Evolutionary conservation across 805 yeast genomes (phyloP), one percentile per base, ranked within the genome.

Genomic region (Kuraishia piskuri): DNA sequence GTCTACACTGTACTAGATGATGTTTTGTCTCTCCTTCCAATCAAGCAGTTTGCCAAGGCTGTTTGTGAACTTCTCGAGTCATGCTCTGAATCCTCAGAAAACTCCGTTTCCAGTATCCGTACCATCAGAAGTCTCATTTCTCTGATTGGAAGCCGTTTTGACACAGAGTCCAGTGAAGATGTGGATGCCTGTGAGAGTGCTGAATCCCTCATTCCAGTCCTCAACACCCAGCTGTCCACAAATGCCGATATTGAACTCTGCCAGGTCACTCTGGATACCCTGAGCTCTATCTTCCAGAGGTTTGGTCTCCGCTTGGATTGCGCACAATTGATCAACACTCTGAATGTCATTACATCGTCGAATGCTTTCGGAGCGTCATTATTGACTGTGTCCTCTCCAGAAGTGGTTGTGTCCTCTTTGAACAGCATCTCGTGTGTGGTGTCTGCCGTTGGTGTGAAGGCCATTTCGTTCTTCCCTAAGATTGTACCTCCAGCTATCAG

Each of bases 401-500:
- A 87, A 59, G 68, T 88, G 7, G 73, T 83, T 26, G 79, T 94
- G 37, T 79, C 96, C 0, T 80, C 96, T 0, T 74, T 90, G 54
- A 80, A 84, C 59, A 83, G 86, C 55, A 79, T 89, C 56, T 82
- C 88, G 54, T 82, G 83, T 58, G 71, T 90, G 53, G 79, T 89
- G 53, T 80, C 83, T 52, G 78, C 83, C 22, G 68, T 91, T 49
- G 99, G 99, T 52, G 91, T 95, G 20, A 88, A 90, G 63, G 76
- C 85, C 57, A 85, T 94, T 63, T 91, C 96, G 6, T 80, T 77
- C 63, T 88, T 90, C 75, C 89, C 97, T 31, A 85, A 84, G 67
- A 84, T 91, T 63, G 80, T 94, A 56, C 89, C 90, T 17, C 88
- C 90, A 14, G 73, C 88, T 10, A 74, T 90, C 53, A 70, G 72